Evolutionary conservation across 495 filamentous ascomycete genomes (phyloP).

Genomic region (Hypomontagnella submonticulosa): DNA sequence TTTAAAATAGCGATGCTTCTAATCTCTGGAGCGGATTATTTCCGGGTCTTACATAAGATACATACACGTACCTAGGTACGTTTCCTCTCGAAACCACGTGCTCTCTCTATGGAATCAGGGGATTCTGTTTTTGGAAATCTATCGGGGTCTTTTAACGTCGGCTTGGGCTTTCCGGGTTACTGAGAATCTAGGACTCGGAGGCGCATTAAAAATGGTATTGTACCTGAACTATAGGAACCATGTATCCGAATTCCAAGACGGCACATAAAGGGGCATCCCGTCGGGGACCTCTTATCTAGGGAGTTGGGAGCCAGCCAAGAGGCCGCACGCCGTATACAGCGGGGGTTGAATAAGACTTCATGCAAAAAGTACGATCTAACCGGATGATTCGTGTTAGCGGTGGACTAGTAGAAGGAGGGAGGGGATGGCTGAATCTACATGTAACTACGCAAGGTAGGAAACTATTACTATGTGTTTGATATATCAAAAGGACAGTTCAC

Average conservation of each 20-base stretch:
- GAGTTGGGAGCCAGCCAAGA: neutral
- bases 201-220: slow-evolving; percentile 1
- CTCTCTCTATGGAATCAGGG: slow-evolving; percentile 3
- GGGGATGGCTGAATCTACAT: no score
- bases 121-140: neutral
- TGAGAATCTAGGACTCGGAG: slow-evolving; percentile 14
- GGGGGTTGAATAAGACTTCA: no score
- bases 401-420: no score
- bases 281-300: neutral
- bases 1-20: slow-evolving; percentile 17
- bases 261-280: neutral
- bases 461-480: no score
- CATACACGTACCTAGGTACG: no score
- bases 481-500: no score
- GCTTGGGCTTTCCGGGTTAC: neutral
- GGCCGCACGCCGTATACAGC: no score
- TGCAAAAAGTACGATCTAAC: no score
- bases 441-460: no score
- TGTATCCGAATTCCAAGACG: neutral
- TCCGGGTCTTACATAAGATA: slow-evolving; percentile 36
- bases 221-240: slow-evolving; percentile 7
- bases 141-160: slow-evolving; percentile 1
- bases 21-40: slow-evolving; percentile 25
- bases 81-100: slow-evolving; percentile 4
- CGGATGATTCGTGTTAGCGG: no score